Evolutionary conservation across 2,329 filamentous ascomycete species (phyloP), one percentile per base, ranked within the genome.

Genomic region (Alternaria tenuissima): DNA sequence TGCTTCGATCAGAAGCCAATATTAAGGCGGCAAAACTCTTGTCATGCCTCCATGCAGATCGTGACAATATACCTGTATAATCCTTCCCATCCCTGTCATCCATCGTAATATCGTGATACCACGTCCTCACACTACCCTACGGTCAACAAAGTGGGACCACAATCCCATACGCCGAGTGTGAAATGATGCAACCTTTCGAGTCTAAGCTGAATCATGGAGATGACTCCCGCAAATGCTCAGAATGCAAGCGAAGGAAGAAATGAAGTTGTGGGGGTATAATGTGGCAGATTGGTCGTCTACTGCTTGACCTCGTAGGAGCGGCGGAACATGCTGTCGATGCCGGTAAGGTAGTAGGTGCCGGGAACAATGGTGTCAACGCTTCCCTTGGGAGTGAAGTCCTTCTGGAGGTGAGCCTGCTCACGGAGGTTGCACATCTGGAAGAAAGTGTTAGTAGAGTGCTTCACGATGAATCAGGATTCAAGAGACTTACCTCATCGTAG

Each of bases 251-350:
- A 66, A 75, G 61, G 61, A 64, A 63, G 65, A 70, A 76, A 61
- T 55, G 60, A 69, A 72, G 63, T 57, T 52, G 46, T 48, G 54
- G 34, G 26, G 26, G 48, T 49, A 49, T 57, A 43, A 44, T 52
- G 46, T 41, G 55, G 54, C 42, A 64, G 41, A 59, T 32, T 41
- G 30, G 14, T 52, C 52, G 56, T 71, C 69, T 81, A 84, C 69
- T 81, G 75, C 80, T 83, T 83, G 69, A 85, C 75, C 69, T 78
- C 81, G 69, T 85, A 85, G 28, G 70, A 77, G 69, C 83, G 77
- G 65, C 81, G 77, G 81, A 84, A 85, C 82, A 84, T 82, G 70
- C 81, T 77, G 68, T 85, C 82, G 49, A 85, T 76, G 59, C 78
- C 72, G 55, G 81, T 82, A 56, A 85, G 80, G 73, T 84, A 85